phyloP scores from a whole-genome alignment of 2,329 filamentous ascomycete species.

The Leptodontidium sp. region DNA sequence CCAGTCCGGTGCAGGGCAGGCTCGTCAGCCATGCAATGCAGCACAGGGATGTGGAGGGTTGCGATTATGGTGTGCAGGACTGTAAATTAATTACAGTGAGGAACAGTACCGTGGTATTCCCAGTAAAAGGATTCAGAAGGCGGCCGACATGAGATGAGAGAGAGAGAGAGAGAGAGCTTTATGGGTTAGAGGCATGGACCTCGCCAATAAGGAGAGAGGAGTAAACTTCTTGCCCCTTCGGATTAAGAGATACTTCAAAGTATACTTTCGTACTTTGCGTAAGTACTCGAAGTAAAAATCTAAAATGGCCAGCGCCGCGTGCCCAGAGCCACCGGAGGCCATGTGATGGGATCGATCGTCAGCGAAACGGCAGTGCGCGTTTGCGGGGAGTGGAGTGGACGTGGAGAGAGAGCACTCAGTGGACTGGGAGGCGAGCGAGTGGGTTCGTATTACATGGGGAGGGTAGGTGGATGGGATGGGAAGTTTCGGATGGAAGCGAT shows the following conservation, averaged over 20 bases:
- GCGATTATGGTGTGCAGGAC: background rate
- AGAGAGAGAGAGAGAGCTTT: background rate
- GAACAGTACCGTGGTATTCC: no score
- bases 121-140: background rate
- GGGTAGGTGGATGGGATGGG: no score
- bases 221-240: background rate
- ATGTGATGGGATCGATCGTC: conserved; percentile 7
- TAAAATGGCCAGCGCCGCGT: no score
- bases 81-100: no score
- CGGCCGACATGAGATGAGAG: background rate
- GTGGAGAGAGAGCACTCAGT: no score
- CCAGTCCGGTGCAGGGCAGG: conserved; percentile 9
- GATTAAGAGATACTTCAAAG: background rate
- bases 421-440: background rate
- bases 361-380: background rate
- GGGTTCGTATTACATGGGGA: background rate
- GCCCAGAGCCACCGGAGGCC: background rate
- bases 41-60: background rate
- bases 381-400: background rate
- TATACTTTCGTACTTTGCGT: background rate
- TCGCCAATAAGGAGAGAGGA: background rate
- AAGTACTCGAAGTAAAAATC: no score
- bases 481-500: no score
- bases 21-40: conserved; percentile 2
- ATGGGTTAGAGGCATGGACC: background rate